A percentile compares a stretch with the other conserved stretches of the same genome.
Evolutionary conservation across 176 grass and related monocot genomes (phyloP).

Genomic region (Carex cristatella): DNA sequence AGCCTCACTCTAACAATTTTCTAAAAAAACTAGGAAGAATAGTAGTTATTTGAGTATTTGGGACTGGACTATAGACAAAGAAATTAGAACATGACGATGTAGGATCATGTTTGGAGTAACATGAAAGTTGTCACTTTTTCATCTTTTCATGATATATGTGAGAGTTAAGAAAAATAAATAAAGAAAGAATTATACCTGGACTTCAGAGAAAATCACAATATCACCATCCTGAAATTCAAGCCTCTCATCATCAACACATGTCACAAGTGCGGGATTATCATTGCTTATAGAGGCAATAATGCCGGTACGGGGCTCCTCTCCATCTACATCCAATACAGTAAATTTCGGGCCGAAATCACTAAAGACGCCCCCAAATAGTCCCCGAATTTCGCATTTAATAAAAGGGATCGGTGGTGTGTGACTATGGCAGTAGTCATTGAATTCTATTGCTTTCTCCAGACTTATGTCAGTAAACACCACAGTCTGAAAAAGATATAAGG

Average conservation of each 20-base stretch:
- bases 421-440: slow-evolving; percentile 75
- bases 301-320: slow-evolving; percentile 85
- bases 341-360: slow-evolving; percentile 89
- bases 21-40: background rate
- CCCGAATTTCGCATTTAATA: slow-evolving; percentile 74
- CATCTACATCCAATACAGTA: slow-evolving; percentile 86
- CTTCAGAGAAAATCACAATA: slow-evolving; percentile 83
- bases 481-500: slow-evolving; percentile 31
- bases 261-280: slow-evolving; percentile 69
- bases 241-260: slow-evolving; percentile 91
- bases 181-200: slow-evolving; percentile 25
- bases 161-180: background rate
- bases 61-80: background rate
- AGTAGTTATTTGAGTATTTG: background rate
- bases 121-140: background rate
- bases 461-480: slow-evolving; percentile 84
- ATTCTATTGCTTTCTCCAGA: slow-evolving; percentile 70
- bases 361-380: slow-evolving; percentile 79
- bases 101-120: background rate
- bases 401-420: slow-evolving; percentile 87
- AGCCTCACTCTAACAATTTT: background rate
- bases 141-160: background rate
- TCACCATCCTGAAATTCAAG: slow-evolving; percentile 88
- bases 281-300: slow-evolving; percentile 89
- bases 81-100: background rate